Evolutionary conservation across 225 moss, liverwort and hornwort genomes (phyloP), one percentile per base, ranked within the genome.

Genomic region (Sphagnum contortum): DNA sequence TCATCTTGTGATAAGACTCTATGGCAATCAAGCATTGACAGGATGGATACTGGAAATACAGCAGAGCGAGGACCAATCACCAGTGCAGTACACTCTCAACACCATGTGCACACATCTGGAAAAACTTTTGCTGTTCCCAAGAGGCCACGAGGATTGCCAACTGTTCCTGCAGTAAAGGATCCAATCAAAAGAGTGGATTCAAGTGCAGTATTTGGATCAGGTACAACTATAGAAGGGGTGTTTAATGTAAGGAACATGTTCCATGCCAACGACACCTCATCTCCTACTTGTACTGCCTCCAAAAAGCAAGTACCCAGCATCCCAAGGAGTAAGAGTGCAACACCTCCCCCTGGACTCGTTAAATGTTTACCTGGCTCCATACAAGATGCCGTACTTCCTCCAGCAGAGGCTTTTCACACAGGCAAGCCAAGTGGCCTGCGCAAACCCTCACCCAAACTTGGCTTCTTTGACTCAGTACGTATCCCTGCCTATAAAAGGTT

Each of bases 391-490:
- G 55, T 65, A 8, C 66, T 66, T 70, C 3, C 59, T 12, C 70
- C 66, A 67, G 47, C 69, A 57, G 69, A 62, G 48, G 71, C 69
- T 49, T 57, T 71, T 14, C 64, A 70, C 8, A 47, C 45, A 47
- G 76, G 69, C 50, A 82, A 75, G 73, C 80, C 83, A 6, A 77
- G 83, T 54, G 83, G 86, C 56, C 70, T 86, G 53, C 75, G 86
- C 58, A 82, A 75, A 71, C 86, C 86, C 56, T 82, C 86, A 61
- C 86, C 86, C 48, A 86, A 69, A 51, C 60, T 69, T 45, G 80
- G 86, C 57, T 86, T 83, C 71, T 86, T 86, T 83, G 83, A 86
- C 71, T 69, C 86, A 64, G 86, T 86, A 71, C 9, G 73, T 69
- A 68, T 46, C 3, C 45, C 53, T 57, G 44, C 48, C 47, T 29